Base-by-base conservation (phyloP, 805 yeast species). In the Saturnispora ahearnii region DNA sequence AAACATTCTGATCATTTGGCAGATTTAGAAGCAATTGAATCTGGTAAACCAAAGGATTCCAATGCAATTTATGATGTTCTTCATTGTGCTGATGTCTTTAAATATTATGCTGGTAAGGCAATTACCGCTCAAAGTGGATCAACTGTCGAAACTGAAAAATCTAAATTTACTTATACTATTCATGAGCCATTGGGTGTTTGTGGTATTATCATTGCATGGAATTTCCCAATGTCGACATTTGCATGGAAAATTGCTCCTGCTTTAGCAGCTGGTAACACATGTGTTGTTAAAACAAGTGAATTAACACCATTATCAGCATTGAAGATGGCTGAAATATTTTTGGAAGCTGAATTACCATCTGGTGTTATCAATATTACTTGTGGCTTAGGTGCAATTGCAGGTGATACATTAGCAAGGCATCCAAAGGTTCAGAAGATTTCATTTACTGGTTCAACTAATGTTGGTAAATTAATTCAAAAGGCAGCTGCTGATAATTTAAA, bases 401-500 rank as follows among this genome's bases (percentile, higher is more conserved):
- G 87, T 66, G 72, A 74, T 53, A 77, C 79, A 43, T 72, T 81
- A 58, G 71, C 81, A 48, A 66, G 69, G 49, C 87, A 81, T 62
- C 76, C 74, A 51, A 73, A 71, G 60, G 74, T 81, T 58, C 76
- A 75, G 63, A 81, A 81, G 68, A 70, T 81, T 59, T 81, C 86
- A 11, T 81, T 81, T 67, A 81, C 87, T 41, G 87, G 87, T 60
- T 79, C 84, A 38, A 80, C 87, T 41, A 76, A 73, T 49, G 74
- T 77, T 53, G 98, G 97, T 64, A 84, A 86, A 67, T 71, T 70
- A 60, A 86, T 90, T 64, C 83, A 87, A 84, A 78, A 77, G 68
- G 90, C 96, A 54, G 90, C 96, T 55, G 87, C 95, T 56, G 77
- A 87, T 45, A 81, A 82, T 69, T 76, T 90, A 68, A 90, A 90